Evolutionary conservation across 139 green algal species (phyloP).

Genomic region (Axilococcus clingmanii): DNA sequence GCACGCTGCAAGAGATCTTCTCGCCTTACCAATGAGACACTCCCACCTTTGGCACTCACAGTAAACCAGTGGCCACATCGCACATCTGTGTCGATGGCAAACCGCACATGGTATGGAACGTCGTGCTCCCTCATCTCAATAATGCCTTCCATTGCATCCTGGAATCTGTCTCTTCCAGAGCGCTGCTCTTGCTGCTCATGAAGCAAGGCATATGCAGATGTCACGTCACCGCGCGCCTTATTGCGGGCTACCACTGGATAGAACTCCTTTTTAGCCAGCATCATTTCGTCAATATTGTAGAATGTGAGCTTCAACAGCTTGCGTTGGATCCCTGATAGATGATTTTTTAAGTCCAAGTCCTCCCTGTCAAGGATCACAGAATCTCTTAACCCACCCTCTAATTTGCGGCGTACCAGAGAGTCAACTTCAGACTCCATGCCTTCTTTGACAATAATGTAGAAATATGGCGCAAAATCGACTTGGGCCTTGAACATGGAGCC

Average conservation of each 20-base stretch:
- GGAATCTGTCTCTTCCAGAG: not conserved
- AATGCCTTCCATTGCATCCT: conserved; percentile 66
- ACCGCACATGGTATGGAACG: conserved; percentile 93
- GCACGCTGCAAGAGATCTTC: conserved; percentile 72
- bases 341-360: conserved; percentile 96
- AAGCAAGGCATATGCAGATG: conserved; percentile 29
- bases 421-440: conserved; percentile 81
- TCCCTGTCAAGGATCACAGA: conserved; percentile 70
- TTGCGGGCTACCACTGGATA: conserved; percentile 62
- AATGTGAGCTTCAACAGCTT: conserved; percentile 81
- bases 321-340: conserved; percentile 79
- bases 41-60: conserved; percentile 47
- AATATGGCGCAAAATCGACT: conserved; percentile 78
- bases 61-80: conserved; percentile 87
- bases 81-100: conserved; percentile 80
- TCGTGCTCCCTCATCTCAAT: conserved; percentile 92
- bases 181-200: conserved; percentile 3
- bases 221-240: conserved; percentile 24
- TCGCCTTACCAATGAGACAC: conserved; percentile 39
- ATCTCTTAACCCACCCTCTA: conserved; percentile 53
- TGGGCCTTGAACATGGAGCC: conserved; percentile 88
- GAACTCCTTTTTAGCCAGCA: conserved; percentile 74
- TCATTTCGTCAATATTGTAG: conserved; percentile 68
- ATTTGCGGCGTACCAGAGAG: conserved; percentile 62
- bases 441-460: conserved; percentile 76